Evolutionary conservation across 441 rosid genomes (phyloP), one percentile per base, ranked within the genome.

Genomic region (Euphorbia corollata): DNA sequence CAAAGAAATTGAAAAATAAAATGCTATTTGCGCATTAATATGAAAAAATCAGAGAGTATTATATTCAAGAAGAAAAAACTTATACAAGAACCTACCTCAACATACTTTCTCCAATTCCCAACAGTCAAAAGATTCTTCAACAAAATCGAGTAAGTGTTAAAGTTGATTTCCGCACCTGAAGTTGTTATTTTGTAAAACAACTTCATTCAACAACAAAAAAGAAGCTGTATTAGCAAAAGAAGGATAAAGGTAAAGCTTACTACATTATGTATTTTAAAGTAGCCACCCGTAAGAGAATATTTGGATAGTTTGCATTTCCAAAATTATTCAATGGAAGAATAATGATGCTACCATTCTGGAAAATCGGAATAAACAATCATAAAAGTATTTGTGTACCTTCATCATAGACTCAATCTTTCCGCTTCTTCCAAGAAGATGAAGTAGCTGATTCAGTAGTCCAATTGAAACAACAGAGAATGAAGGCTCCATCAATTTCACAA

Each of bases 21-120:
- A 43, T 43, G 48, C 43, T 6, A 39, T 6, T 9, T 9, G 11
- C 48, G 10, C 16, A 43, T 43, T 43, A 9, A 15, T 43, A 43
- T 43, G 48, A 43, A 9, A 6, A 36, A 36, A 36, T 36, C 41
- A 36, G 8, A 36, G 7, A 5, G n/a, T n/a, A n/a, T 1, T 43
- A 43, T 43, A 43, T 43, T 50, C 53, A 59, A 11, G 48, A 50
- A 41, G 2, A 5, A 50, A 63, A 69, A 56, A 13, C 19, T 53
- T 55, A 58, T 9, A 53, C 39, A 51, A 3, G 38, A 23, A 50
- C 59, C 61, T 76, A 88, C 96, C 98, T 92, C 98, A 1, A 92
- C 76, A 81, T 90, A 92, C 74, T 92, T 92, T 76, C 96, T 90
- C 98, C 97, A 90, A 77, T 85, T 90, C 64, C 92, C 98, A 68